Evolutionary conservation across 2,329 filamentous ascomycete genomes (phyloP).

Genomic region (Verticillium albo-atrum): DNA sequence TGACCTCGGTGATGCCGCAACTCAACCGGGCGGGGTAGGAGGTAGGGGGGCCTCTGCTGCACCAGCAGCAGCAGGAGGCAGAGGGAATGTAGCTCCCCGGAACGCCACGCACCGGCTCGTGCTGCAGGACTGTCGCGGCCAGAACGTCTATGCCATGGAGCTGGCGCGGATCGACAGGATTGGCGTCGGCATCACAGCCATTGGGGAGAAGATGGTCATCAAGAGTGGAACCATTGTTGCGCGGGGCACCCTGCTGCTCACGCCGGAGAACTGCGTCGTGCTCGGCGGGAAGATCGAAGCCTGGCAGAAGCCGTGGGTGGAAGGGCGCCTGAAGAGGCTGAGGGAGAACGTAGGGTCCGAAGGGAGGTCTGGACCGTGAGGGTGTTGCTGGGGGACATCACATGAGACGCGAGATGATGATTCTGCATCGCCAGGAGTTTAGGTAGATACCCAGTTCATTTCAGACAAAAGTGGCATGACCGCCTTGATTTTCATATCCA

Average conservation of each 20-base stretch:
- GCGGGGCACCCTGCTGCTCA: slow-evolving; percentile 74
- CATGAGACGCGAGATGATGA: neutral
- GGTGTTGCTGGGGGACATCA: neutral
- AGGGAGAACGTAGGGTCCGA: slow-evolving; percentile 50
- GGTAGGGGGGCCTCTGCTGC: slow-evolving; percentile 6
- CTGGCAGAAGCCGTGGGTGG: slow-evolving; percentile 74
- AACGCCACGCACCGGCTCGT: slow-evolving; percentile 73
- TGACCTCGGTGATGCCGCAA: slow-evolving; percentile 27
- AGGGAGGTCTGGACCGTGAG: neutral
- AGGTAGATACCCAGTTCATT: slow-evolving; percentile 1
- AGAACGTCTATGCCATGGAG: slow-evolving; percentile 69
- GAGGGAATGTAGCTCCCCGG: too few relatives aligned
- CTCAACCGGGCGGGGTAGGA: slow-evolving; percentile 1
- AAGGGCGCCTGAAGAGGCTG: slow-evolving; percentile 65
- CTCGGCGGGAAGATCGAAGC: slow-evolving; percentile 85
- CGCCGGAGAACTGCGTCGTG: slow-evolving; percentile 61
- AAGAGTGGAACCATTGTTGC: slow-evolving; percentile 61
- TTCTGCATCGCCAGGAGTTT: neutral
- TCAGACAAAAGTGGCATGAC: neutral
- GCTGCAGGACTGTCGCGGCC: slow-evolving; percentile 73
- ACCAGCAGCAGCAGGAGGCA: too few relatives aligned
- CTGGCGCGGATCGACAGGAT: slow-evolving; percentile 61
- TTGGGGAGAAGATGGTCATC: slow-evolving; percentile 80
- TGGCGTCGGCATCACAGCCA: slow-evolving; percentile 57
- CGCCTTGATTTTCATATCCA: neutral